phyloP scores from a whole-genome alignment of 345 rosid genomes.

The Eucalyptus dawsonii region DNA sequence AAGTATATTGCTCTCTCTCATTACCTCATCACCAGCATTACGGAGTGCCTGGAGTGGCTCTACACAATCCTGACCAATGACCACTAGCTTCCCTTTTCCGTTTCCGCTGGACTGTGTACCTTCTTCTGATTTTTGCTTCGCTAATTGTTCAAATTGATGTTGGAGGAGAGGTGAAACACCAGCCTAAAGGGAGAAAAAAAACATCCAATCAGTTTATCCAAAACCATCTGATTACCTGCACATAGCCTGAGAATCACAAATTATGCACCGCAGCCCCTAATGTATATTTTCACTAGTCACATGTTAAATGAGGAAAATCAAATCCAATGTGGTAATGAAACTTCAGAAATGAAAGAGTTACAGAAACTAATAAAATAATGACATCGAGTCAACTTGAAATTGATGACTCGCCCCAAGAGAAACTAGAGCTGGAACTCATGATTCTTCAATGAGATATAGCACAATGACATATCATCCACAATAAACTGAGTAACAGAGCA shows the following conservation, averaged over 20 bases:
- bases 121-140: slow-evolving; percentile 22
- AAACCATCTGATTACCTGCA: neutral
- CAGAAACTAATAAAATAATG: neutral
- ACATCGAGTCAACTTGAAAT: neutral
- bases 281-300: neutral
- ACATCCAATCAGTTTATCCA: neutral
- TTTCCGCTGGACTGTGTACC: slow-evolving; percentile 13
- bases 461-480: neutral
- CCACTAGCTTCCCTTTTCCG: slow-evolving; percentile 50
- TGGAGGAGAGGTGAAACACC: slow-evolving; percentile 70
- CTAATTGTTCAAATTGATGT: slow-evolving; percentile 59
- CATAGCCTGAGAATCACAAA: neutral
- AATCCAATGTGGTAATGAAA: neutral
- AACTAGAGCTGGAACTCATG: neutral
- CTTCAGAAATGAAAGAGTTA: neutral
- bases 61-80: slow-evolving; percentile 73
- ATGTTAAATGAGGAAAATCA: neutral
- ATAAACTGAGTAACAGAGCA: neutral
- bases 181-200: slow-evolving; percentile 22
- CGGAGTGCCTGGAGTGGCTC: slow-evolving; percentile 98
- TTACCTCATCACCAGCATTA: slow-evolving; percentile 59
- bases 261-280: neutral
- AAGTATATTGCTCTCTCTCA: neutral
- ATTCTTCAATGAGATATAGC: neutral
- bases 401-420: neutral